Percentiles rank a stretch among this genome's conserved stretches.
These are phyloP conservation scores for Gautieria morchelliformis DNA, from an alignment of 768 basidiomycete genomes.

Conservation along the genomic window DNA sequence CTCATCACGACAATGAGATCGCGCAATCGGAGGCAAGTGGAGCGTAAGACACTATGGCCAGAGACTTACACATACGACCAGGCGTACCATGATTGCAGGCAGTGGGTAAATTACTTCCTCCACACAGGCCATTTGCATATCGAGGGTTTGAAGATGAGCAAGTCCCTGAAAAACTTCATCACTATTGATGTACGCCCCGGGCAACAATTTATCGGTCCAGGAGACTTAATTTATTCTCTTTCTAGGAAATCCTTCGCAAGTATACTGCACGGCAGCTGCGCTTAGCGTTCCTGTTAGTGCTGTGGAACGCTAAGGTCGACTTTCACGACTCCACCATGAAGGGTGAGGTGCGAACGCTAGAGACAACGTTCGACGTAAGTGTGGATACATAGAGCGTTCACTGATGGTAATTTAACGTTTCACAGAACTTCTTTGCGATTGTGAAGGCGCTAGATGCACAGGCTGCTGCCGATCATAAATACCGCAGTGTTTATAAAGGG, in stretches of 20 bases:
- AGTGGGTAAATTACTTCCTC: conserved; percentile 99
- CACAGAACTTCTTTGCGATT: conserved; percentile 87
- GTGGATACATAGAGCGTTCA: background rate
- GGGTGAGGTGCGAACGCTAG: conserved; percentile 78
- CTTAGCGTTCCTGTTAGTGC: conserved; percentile 80
- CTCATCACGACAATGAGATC: conserved; percentile 98
- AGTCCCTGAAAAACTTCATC: conserved; percentile 97
- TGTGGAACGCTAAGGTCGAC: conserved; percentile 91
- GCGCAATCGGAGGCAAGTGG: conserved; percentile 82
- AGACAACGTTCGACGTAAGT: conserved; percentile 76
- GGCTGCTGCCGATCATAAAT: conserved; percentile 17
- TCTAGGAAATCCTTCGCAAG: conserved; percentile 74
- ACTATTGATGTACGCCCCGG: conserved; percentile 69
- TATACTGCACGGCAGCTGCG: conserved; percentile 84
- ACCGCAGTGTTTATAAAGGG: conserved; percentile 33
- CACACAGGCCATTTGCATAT: conserved; percentile 99
- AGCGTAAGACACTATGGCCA: background rate
- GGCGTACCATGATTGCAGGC: conserved; percentile 86
- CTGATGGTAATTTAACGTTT: background rate
- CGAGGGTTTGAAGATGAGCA: conserved; percentile 98
- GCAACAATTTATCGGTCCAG: background rate
- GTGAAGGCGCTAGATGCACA: conserved; percentile 74
- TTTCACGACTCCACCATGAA: conserved; percentile 88
- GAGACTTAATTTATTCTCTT: conserved; percentile 3
- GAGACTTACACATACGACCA: conserved; percentile 21